Base-by-base conservation (phyloP, 805 yeast species). In the Clavispora asparagi region DNA sequence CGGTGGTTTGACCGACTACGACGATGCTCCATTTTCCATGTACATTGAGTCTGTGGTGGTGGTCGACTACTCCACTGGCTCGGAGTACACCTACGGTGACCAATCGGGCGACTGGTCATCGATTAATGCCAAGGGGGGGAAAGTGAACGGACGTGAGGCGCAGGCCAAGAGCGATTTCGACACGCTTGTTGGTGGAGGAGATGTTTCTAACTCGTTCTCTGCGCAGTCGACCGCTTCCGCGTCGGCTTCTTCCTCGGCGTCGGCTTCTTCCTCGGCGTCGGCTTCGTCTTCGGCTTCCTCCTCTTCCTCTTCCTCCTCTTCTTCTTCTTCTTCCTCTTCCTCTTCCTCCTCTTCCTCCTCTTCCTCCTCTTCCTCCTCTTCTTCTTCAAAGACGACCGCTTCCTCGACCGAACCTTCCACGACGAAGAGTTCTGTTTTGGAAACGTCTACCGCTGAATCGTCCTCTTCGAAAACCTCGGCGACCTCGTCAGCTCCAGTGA, bases 41-140 rank as follows among this genome's bases (percentile, higher is more conserved):
- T 39, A 49, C 49, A 52, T 58, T 28, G 50, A 52, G 44, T 41
- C 52, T 25, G 49, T 58, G 42, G 36, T 49, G 31, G 60, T 55
- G n/a, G 48, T 59, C 25, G 81, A 76, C 53, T 77, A 77, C 57
- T 75, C 79, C n/a, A 60, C 75, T 6, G 81, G 81, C 8, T 45
- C 62, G 4, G 58, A 56, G 41, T 76, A 77, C 56, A 48, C 54
- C 27, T 76, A 76, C 55, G 50, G 62, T 6, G 77, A 73, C 53
- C 49, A 52, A 27, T 50, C 67, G 29, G 80, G 81, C 6, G 41
- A 51, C 17, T 66, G 70, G 67, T 47, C 55, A 25, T 68, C 76
- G 2, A 74, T 76, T 43, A 50, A 55, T 40, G 68, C 76, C 13
- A 54, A 59, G 9, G 65, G 57, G n/a, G 80, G 81, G 5, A 28